Evolutionary conservation across 176 grass and related monocot genomes (phyloP).

Genomic region (Musa beccarii): DNA sequence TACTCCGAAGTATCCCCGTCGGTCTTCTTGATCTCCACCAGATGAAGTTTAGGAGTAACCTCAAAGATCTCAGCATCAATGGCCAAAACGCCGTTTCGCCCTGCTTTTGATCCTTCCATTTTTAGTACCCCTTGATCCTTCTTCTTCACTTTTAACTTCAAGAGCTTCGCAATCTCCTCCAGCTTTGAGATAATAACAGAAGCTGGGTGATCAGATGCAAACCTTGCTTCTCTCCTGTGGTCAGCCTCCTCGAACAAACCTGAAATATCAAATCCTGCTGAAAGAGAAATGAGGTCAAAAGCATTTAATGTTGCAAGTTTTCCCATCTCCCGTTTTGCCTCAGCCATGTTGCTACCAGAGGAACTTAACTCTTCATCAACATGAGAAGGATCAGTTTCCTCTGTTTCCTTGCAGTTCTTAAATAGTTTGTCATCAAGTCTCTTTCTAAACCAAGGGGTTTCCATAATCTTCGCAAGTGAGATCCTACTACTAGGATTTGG

Average conservation of each 20-base stretch:
- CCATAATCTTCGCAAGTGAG: not conserved
- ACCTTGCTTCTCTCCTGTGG: constrained; percentile 35
- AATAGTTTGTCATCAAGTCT: not conserved
- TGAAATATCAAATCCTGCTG: constrained; percentile 22
- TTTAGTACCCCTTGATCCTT: constrained; percentile 61
- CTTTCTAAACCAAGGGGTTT: not conserved
- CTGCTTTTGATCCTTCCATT: constrained; percentile 43
- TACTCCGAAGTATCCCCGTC: constrained; percentile 70
- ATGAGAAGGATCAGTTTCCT: not conserved
- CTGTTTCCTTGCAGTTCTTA: not conserved
- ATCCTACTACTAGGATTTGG: not conserved
- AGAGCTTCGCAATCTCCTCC: constrained; percentile 48
- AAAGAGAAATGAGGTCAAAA: not conserved
- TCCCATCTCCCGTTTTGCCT: not conserved
- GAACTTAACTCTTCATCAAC: too few species aligned
- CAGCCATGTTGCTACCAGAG: too few species aligned
- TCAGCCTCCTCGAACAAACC: constrained; percentile 51
- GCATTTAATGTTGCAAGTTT: not conserved
- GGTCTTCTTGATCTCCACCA: constrained; percentile 73
- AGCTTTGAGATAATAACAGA: constrained; percentile 42
- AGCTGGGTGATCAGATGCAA: constrained; percentile 48
- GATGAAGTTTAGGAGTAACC: constrained; percentile 49
- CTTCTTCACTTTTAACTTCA: constrained; percentile 60
- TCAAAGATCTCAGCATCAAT: constrained; percentile 70
- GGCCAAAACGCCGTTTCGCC: constrained; percentile 64